Conservation (phyloP, 2,329 filamentous ascomycete genomes). For the Arthrobotrys sphaeroides region DNA sequence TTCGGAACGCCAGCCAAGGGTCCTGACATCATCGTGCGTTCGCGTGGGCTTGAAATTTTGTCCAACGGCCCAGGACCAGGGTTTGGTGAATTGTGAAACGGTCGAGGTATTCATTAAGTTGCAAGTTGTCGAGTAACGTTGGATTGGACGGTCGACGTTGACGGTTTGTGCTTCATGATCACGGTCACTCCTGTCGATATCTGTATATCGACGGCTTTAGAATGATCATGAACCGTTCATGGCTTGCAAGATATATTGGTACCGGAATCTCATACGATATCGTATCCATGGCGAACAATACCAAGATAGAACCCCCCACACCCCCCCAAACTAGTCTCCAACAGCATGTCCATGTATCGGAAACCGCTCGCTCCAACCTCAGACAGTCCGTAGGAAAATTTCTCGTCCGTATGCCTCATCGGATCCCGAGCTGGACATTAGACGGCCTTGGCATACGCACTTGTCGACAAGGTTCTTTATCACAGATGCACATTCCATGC, state of each 20-base stretch:
- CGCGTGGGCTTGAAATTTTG: neutral
- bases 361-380: conserved; percentile 10
- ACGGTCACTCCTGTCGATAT: too few species aligned
- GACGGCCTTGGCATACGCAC: conserved; percentile 36
- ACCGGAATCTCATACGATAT: too few species aligned
- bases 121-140: neutral
- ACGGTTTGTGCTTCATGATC: neutral
- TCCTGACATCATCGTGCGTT: conserved; percentile 35
- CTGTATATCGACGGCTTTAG: too few species aligned
- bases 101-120: neutral
- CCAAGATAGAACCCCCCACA: neutral
- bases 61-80: conserved; percentile 3
- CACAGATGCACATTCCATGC: neutral
- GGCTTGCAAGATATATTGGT: too few species aligned
- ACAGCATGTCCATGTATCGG: conserved; percentile 9
- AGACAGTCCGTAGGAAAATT: conserved; percentile 4
- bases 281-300: neutral
- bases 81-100: conserved; percentile 10
- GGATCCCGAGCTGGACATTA: conserved; percentile 10
- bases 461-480: conserved; percentile 8
- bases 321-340: neutral
- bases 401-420: conserved; percentile 27
- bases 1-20: conserved; percentile 19
- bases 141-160: neutral
- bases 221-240: too few species aligned